Base-by-base conservation (phyloP, 129 eudicot species). In the Lactuca saligna region DNA sequence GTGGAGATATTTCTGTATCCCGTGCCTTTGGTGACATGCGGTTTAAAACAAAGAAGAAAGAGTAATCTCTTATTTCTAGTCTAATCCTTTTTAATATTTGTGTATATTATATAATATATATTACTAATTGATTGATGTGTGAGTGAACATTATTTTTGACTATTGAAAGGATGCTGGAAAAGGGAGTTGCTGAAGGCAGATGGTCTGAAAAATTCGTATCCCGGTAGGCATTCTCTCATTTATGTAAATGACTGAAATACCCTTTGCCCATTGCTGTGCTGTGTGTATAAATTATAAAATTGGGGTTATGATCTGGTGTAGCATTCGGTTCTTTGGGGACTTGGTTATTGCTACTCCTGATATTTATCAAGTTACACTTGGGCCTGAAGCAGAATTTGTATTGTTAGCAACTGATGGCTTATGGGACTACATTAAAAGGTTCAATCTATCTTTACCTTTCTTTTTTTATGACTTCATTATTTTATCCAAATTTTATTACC, bases 361-460 rank as follows among this genome's bases (percentile, higher is more conserved):
- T 81, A 85, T 89, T 69, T 79, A 54, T 67, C 90, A 87, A 71
- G 82, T 83, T 29, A 60, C 81, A 64, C 80, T 94, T 13, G 96
- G 90, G 54, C 32, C 88, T 54, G 99, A 94, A 78, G 85, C 84
- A 17, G 99, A 94, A 70, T 94, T 89, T 70, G 75, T 94, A 37
- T 35, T 94, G 16, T 81, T 94, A 79, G 99, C 99, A 66, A 89
- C 99, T 65, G 99, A 94, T 85, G 99, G 99, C 55, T 87, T 94
- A 71, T 94, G 99, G 99, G 99, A 94, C 80, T 94, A 94, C 85
- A 80, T 94, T n/a, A 87, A 86, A 56, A 94, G 99, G 99, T 94
- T 53, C 57, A 49, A 3, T 41, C 71, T 65, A 7, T 17, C 14
- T 56, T 55, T 11, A 10, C 14, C 12, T 56, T 39, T 6, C 68